Percentiles rank a stretch among this genome's conserved stretches.
phyloP scores from a whole-genome alignment of 306 rosid species.

The Mimosa bimucronata region DNA sequence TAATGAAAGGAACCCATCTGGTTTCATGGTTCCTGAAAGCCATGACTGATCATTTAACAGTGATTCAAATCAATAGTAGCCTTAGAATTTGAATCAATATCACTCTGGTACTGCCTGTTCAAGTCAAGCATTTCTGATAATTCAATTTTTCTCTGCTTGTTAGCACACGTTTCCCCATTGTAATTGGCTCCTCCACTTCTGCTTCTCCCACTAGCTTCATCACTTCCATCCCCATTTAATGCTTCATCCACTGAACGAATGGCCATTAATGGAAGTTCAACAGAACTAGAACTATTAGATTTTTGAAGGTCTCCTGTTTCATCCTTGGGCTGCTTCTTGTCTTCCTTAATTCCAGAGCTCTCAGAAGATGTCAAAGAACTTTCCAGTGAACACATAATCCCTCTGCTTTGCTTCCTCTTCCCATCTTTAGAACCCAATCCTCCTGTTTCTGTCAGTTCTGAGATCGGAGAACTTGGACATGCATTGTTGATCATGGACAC shows the following conservation, averaged over 20 bases:
- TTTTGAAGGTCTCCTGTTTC: constrained; percentile 37
- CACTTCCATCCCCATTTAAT: constrained; percentile 33
- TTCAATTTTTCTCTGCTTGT: constrained; percentile 45
- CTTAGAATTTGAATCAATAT: constrained; percentile 55
- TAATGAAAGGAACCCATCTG: constrained; percentile 23
- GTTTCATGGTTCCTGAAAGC: constrained; percentile 33
- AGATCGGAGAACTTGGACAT: constrained; percentile 60
- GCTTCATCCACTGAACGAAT: constrained; percentile 37
- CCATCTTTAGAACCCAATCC: constrained; percentile 38
- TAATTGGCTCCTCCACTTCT: constrained; percentile 49
- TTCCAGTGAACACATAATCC: constrained; percentile 68
- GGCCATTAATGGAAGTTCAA: constrained; percentile 58
- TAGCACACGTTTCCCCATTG: constrained; percentile 49
- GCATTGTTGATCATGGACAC: constrained; percentile 58
- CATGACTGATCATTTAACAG: constrained; percentile 34
- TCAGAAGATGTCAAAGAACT: constrained; percentile 83
- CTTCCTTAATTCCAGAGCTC: constrained; percentile 58
- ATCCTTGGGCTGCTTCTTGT: constrained; percentile 32
- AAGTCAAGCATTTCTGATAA: constrained; percentile 52
- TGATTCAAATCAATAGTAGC: constrained; percentile 57
- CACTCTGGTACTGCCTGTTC: constrained; percentile 62
- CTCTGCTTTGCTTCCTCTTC: constrained; percentile 55
- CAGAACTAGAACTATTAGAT: constrained; percentile 25
- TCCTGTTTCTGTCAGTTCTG: constrained; percentile 67
- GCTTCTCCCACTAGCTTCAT: constrained; percentile 49